Base-by-base conservation (phyloP, 2,329 filamentous ascomycete species). In the Corinectria fuckeliana region DNA sequence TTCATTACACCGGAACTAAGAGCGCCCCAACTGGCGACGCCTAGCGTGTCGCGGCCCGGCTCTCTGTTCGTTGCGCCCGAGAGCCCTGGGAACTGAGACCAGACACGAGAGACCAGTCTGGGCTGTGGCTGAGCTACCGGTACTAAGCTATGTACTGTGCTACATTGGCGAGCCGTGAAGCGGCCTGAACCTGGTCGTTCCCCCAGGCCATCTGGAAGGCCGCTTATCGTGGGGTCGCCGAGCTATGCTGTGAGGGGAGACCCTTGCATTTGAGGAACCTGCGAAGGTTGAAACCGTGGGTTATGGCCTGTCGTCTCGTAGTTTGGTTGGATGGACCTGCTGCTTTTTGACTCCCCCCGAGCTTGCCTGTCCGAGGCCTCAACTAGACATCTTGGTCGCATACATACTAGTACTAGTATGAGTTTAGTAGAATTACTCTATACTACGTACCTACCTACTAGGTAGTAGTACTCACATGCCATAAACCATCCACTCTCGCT, bases 171-270 rank as follows among this genome's bases (percentile, higher is more conserved):
- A 26, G n/a, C 16, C 9, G 20, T 18, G 42, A 26, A 34, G 32
- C 48, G 30, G 34, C 48, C 49, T 42, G 36, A 28, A 32, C 25
- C 49, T 26, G 36, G 49, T 50, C 39, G 20, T 49, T 48, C 51
- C 32, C 52, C 45, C 25, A 13, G 41, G 20, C 32, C 30, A 18
- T 13, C 44, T 20, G 16, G 28, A 38, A 48, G 52, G 36, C 52
- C 52, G 52, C 45, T 56, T 34, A 56, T 56, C 52, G 52, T 56
- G 52, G 52, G 52, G 52, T 56, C 45, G 44, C 44, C 23, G 32
- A 16, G 25, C 30, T 42, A 21, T 54, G 32, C 34, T 32, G 26
- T 48, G 32, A 36, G 41, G 26, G 39, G 32, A 36, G 41, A 54
- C 48, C 51, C 51, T 54, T 47, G 51, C 51, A 25, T 44, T 25